Conservation (phyloP, 805 yeast genomes). For the Wickerhamomyces ciferrii region DNA sequence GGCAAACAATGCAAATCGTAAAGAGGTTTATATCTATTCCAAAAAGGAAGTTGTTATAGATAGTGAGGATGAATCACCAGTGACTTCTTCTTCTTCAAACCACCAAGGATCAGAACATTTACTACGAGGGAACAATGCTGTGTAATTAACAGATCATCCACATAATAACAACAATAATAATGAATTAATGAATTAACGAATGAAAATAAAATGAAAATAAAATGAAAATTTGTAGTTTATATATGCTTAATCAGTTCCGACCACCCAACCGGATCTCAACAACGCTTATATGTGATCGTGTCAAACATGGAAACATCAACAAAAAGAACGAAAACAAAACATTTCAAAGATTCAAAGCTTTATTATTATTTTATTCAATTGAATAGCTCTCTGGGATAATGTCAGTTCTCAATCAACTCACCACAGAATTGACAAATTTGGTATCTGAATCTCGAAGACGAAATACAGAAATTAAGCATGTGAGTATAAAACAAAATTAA, state of each 20-base stretch:
- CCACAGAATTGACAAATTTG: constrained; percentile 53
- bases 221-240: too few species aligned
- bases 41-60: constrained; percentile 37
- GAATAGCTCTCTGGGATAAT: constrained; percentile 17
- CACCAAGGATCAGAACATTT: background rate
- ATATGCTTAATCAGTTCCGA: too few species aligned
- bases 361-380: too few species aligned
- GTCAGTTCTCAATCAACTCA: constrained; percentile 44
- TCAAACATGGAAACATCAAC: background rate
- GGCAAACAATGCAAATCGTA: constrained; percentile 18
- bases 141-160: too few species aligned
- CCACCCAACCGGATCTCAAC: background rate
- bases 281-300: background rate
- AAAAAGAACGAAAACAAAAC: background rate
- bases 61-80: constrained; percentile 17
- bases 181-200: background rate
- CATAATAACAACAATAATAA: too few species aligned
- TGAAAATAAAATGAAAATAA: too few species aligned
- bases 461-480: constrained; percentile 61
- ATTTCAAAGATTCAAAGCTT: too few species aligned
- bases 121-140: background rate
- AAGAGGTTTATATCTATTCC: constrained; percentile 37
- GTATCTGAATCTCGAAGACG: constrained; percentile 69
- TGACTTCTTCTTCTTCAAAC: background rate
- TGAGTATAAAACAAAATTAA: constrained; percentile 20